Conservation (phyloP, 2,329 filamentous ascomycete genomes). For the Akanthomyces uredinophilus region DNA sequence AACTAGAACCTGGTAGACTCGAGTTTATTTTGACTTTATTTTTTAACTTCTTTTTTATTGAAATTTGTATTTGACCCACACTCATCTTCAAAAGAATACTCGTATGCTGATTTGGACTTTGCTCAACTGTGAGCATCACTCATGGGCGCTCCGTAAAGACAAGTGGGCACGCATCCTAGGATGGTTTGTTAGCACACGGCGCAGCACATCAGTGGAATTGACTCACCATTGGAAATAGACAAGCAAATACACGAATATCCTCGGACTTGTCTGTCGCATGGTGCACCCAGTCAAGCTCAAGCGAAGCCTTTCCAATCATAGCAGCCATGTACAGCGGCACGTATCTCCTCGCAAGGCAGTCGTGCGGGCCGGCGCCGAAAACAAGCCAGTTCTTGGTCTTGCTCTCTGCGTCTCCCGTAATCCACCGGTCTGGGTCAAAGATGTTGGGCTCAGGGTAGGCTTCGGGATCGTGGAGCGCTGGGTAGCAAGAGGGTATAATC, state of each 20-base stretch:
- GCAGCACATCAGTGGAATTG: background rate
- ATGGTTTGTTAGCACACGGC: background rate
- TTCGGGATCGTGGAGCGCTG: conserved; percentile 44
- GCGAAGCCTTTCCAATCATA: conserved; percentile 48
- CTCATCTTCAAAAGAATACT: too few species aligned
- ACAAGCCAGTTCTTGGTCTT: conserved; percentile 52
- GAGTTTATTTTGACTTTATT: too few species aligned
- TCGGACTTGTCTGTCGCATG: conserved; percentile 43
- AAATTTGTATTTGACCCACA: too few species aligned
- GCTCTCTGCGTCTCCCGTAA: conserved; percentile 43
- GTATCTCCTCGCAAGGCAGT: conserved; percentile 45
- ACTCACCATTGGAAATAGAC: conserved; percentile 43
- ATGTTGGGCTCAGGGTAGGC: conserved; percentile 41
- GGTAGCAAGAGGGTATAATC: conserved; percentile 47
- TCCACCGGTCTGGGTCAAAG: conserved; percentile 49
- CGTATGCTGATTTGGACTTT: conserved; percentile 1
- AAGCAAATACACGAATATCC: conserved; percentile 47
- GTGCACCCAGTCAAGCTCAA: conserved; percentile 47
- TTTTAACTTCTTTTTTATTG: too few species aligned
- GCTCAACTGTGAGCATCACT: background rate
- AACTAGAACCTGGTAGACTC: background rate
- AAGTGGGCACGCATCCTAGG: conserved; percentile 32
- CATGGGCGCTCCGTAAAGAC: conserved; percentile 28
- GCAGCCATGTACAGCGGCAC: conserved; percentile 45
- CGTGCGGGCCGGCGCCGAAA: conserved; percentile 46